Conservation (phyloP, 257 asterid genomes). For the Rhazya stricta region DNA sequence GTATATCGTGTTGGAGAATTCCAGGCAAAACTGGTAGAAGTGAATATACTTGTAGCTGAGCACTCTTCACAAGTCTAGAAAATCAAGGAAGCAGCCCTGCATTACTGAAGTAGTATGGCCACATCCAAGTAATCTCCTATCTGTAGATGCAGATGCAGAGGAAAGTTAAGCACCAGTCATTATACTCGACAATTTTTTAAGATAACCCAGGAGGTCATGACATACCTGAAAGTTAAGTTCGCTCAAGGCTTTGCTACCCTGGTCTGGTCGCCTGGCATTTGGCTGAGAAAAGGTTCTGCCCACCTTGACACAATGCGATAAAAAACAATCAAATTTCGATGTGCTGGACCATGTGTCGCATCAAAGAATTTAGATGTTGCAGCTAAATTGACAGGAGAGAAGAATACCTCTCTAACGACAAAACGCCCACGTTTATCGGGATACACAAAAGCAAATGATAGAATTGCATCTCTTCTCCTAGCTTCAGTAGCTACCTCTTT, state of each 20-base stretch:
- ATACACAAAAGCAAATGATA: slow-evolving; percentile 84
- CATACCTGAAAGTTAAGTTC: slow-evolving; percentile 81
- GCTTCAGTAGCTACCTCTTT: slow-evolving; percentile 98
- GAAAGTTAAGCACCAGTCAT: slow-evolving; percentile 6
- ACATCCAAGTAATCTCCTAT: slow-evolving; percentile 94
- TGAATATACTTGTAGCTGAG: not conserved
- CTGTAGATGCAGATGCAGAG: slow-evolving; percentile 40
- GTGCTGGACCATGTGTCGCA: too few species aligned
- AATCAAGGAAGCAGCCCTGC: not conserved
- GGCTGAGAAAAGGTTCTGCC: slow-evolving; percentile 74
- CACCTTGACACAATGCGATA: slow-evolving; percentile 42
- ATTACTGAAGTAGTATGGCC: slow-evolving; percentile 56
- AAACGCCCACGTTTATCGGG: slow-evolving; percentile 84
- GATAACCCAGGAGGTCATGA: not conserved
- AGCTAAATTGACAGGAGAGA: slow-evolving; percentile 1
- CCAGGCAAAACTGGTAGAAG: not conserved
- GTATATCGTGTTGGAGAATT: not conserved
- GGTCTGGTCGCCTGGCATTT: slow-evolving; percentile 69
- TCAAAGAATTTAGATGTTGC: not conserved
- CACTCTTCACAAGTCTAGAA: not conserved
- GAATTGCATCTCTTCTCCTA: slow-evolving; percentile 77
- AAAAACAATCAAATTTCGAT: slow-evolving; percentile 16
- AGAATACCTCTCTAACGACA: slow-evolving; percentile 87
- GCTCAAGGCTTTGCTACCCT: slow-evolving; percentile 69
- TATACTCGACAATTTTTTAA: not conserved